phyloP scores from a whole-genome alignment of 768 basidiomycete genomes.

The Clitopilus hobsonii region DNA sequence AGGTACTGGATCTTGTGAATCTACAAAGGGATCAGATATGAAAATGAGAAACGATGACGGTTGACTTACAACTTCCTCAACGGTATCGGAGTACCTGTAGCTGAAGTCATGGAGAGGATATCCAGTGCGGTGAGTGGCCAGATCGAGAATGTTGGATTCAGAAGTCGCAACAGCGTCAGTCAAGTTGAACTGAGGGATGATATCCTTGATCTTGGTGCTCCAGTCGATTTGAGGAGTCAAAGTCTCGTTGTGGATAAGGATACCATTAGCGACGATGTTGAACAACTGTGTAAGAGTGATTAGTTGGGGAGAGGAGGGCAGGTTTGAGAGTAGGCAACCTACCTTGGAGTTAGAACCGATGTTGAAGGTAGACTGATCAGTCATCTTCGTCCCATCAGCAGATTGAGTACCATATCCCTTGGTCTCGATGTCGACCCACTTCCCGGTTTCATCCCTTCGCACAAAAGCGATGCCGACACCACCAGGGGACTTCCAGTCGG shows the following conservation, averaged over 20 bases:
- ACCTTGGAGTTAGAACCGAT: constrained; percentile 17
- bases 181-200: constrained; percentile 19
- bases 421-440: constrained; percentile 10
- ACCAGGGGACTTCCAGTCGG: constrained; percentile 8
- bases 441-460: constrained; percentile 2
- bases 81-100: constrained; percentile 3
- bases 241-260: constrained; percentile 20
- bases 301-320: neutral
- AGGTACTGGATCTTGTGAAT: constrained; percentile 14
- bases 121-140: constrained; percentile 23
- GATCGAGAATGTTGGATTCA: constrained; percentile 16
- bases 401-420: constrained; percentile 11
- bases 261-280: constrained; percentile 16
- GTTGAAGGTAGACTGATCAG: neutral
- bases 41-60: neutral
- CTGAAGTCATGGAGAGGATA: constrained; percentile 18
- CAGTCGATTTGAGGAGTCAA: constrained; percentile 16
- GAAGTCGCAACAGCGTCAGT: constrained; percentile 17
- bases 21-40: constrained; percentile 3
- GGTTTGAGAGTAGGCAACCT: neutral
- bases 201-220: constrained; percentile 16
- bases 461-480: constrained; percentile 12
- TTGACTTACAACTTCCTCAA: constrained; percentile 3
- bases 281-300: constrained; percentile 14
- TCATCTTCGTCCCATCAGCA: neutral